phyloP scores from a whole-genome alignment of 257 asterid genomes.

The Gynochthodes officinalis region DNA sequence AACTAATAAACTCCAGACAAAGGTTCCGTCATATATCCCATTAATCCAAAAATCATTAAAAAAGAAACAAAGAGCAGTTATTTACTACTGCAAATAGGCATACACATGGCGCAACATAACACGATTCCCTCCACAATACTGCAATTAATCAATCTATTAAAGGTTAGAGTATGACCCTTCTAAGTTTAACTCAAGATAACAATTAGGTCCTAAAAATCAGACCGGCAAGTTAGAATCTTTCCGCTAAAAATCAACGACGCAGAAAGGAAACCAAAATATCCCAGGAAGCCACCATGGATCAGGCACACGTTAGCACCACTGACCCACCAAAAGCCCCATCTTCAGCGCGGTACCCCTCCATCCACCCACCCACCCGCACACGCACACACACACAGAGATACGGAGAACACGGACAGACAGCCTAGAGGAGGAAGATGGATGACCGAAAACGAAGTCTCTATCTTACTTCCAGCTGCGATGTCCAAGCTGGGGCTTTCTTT shows the following conservation, averaged over 20 bases:
- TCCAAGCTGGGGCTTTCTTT: conserved; percentile 9
- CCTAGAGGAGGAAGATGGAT: background rate
- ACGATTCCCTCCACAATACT: conserved; percentile 1
- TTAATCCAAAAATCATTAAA: background rate
- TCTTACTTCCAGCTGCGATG: conserved; percentile 13
- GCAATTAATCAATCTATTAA: conserved; percentile 4
- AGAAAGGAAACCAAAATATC: background rate
- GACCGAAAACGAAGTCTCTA: conserved; percentile 9
- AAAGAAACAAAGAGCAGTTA: background rate
- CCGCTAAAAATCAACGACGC: conserved; percentile 6
- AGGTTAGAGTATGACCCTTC: conserved; percentile 1
- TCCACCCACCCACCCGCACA: background rate
- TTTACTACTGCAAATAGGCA: background rate
- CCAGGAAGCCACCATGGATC: conserved; percentile 14
- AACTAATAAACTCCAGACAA: conserved; percentile 7
- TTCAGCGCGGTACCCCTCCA: background rate
- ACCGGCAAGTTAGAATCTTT: conserved; percentile 15
- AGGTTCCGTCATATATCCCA: conserved; percentile 1
- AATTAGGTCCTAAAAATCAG: background rate
- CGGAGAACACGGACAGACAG: too few species aligned
- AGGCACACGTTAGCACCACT: conserved; percentile 25
- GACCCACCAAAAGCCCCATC: conserved; percentile 11
- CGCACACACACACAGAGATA: conserved; percentile 9
- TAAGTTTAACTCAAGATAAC: conserved; percentile 2
- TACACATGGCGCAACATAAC: conserved; percentile 16